A percentile compares a stretch with the other conserved stretches of the same genome.
Evolutionary conservation across 2,329 filamentous ascomycete species (phyloP).

Genomic region (Colletotrichum sp.): DNA sequence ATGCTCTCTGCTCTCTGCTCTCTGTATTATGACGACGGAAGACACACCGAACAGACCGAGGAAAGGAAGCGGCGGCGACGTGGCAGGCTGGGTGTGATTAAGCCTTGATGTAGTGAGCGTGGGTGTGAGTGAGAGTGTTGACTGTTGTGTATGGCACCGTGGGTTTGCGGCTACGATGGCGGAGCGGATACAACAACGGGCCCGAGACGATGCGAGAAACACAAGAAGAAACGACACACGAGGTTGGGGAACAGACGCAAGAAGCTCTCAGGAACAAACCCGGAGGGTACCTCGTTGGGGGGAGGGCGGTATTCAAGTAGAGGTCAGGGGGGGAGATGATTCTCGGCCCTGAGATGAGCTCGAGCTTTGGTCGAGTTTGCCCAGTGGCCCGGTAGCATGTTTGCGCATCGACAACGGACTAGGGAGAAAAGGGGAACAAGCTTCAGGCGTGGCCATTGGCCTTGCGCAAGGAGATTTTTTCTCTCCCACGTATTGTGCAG

Average conservation of each 20-base stretch:
- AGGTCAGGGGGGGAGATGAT: background rate
- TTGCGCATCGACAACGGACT: slow-evolving; percentile 21
- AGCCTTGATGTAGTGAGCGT: background rate
- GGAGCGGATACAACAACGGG: background rate
- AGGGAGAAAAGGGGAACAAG: slow-evolving; percentile 21
- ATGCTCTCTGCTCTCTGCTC: background rate
- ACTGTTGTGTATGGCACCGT: background rate
- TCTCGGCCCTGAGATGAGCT: slow-evolving; percentile 2
- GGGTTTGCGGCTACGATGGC: background rate
- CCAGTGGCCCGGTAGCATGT: background rate
- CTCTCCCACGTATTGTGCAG: background rate
- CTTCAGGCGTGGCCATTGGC: slow-evolving; percentile 15
- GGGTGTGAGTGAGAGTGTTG: background rate
- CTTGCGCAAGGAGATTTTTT: slow-evolving; percentile 16
- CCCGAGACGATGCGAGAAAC: slow-evolving; percentile 9
- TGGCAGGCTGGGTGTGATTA: background rate
- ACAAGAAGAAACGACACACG: slow-evolving; percentile 8
- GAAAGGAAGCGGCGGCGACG: background rate
- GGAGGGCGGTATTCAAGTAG: slow-evolving; percentile 18
- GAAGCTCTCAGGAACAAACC: background rate
- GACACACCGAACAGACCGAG: background rate
- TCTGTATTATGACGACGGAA: slow-evolving; percentile 6
- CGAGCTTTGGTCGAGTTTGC: slow-evolving; percentile 13
- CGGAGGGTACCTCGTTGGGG: background rate
- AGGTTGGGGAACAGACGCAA: slow-evolving; percentile 5